Percentiles rank a stretch among this genome's conserved stretches.
phyloP scores from a whole-genome alignment of 176 grass and related monocot genomes.

The Aegilops speltoides region DNA sequence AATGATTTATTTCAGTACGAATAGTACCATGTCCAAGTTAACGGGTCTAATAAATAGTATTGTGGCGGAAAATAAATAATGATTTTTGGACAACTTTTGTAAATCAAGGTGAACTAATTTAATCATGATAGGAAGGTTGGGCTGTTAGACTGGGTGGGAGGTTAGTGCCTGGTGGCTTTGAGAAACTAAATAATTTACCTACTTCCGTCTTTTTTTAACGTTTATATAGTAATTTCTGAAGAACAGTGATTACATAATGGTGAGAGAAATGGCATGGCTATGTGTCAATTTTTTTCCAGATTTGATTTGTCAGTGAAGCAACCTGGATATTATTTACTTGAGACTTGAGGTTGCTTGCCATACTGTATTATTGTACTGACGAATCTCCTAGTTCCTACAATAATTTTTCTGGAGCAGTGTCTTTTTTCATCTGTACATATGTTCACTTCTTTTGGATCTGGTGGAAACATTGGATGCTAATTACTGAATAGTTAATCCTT shows the following conservation, averaged over 20 bases:
- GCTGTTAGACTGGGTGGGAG: too few species aligned
- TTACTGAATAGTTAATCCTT: neutral
- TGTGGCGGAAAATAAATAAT: too few species aligned
- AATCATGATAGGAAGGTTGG: too few species aligned
- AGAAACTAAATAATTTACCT: too few species aligned
- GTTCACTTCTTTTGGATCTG: neutral
- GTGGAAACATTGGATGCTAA: neutral
- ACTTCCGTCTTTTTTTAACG: too few species aligned
- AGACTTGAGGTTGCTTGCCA: neutral
- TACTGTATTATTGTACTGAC: neutral
- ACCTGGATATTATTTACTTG: neutral
- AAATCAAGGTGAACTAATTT: too few species aligned
- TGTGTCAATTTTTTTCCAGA: neutral
- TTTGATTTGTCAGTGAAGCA: neutral
- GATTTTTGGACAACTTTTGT: too few species aligned
- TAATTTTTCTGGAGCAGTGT: neutral
- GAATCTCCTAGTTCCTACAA: neutral
- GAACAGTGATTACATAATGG: neutral
- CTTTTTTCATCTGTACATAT: neutral
- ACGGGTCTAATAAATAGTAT: too few species aligned
- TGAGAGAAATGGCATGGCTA: neutral
- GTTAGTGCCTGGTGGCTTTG: too few species aligned
- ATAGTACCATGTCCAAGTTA: too few species aligned
- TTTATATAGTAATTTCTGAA: neutral
- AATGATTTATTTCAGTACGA: too few species aligned